phyloP scores from a whole-genome alignment of 306 rosid species.

The Acacia confusa region DNA sequence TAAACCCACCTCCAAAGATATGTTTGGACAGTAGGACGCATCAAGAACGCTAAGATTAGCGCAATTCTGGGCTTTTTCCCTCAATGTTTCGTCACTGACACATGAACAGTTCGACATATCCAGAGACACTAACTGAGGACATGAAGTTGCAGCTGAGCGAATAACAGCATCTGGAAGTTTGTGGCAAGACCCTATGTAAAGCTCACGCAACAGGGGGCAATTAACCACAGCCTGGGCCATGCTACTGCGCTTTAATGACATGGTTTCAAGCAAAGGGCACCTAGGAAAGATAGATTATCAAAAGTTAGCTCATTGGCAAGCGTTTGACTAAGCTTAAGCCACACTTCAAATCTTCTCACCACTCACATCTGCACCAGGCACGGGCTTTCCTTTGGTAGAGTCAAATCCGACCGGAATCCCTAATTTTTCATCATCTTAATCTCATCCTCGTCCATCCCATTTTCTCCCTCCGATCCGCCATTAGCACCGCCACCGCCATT shows the following conservation, averaged over 20 bases:
- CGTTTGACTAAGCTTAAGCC: neutral
- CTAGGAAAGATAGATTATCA: conserved; percentile 46
- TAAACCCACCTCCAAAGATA: conserved; percentile 85
- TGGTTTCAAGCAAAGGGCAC: conserved; percentile 92
- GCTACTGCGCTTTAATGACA: conserved; percentile 96
- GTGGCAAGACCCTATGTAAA: conserved; percentile 93
- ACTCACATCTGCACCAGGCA: conserved; percentile 86
- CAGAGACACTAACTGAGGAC: conserved; percentile 78
- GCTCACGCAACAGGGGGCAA: conserved; percentile 85
- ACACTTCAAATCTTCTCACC: conserved; percentile 49
- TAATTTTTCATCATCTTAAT: conserved; percentile 90
- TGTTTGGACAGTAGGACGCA: conserved; percentile 95
- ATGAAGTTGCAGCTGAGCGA: conserved; percentile 94
- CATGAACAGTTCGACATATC: conserved; percentile 93
- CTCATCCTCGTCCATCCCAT: conserved; percentile 64
- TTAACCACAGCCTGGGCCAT: conserved; percentile 95
- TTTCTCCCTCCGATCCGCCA: conserved; percentile 32
- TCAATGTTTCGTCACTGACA: conserved; percentile 94
- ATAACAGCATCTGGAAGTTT: conserved; percentile 98
- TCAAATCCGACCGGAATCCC: conserved; percentile 91
- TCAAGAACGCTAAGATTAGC: conserved; percentile 74
- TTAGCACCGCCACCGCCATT: conserved; percentile 34
- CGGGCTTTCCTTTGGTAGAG: conserved; percentile 90
- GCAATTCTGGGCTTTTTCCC: conserved; percentile 75
- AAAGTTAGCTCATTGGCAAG: conserved; percentile 18